phyloP scores from a whole-genome alignment of 345 rosid genomes.

The Aquilaria sinensis region DNA sequence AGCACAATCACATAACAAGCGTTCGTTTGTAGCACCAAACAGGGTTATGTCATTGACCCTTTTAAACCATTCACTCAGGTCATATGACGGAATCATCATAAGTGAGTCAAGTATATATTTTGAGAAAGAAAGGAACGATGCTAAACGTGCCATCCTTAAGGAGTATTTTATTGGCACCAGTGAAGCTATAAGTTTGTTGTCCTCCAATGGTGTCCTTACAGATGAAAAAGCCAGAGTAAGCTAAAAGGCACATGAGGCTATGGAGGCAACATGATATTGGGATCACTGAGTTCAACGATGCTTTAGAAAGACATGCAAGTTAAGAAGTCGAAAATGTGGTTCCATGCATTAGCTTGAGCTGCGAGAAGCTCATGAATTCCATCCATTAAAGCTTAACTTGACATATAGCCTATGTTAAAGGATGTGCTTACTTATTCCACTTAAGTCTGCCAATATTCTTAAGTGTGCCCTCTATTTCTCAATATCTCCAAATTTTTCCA shows the following conservation, averaged over 20 bases:
- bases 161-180: slow-evolving; percentile 21
- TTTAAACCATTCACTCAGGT: slow-evolving; percentile 28
- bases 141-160: slow-evolving; percentile 24
- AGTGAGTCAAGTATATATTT: slow-evolving; percentile 14
- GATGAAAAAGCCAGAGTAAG: slow-evolving; percentile 33
- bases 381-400: too few species aligned
- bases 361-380: slow-evolving; percentile 6
- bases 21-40: background rate
- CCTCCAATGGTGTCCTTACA: background rate
- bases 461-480: too few species aligned
- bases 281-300: slow-evolving; percentile 36
- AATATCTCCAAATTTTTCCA: too few species aligned
- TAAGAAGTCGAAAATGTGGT: slow-evolving; percentile 30
- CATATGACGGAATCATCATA: slow-evolving; percentile 17
- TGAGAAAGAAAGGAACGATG: slow-evolving; percentile 17
- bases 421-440: too few species aligned
- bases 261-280: slow-evolving; percentile 19
- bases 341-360: slow-evolving; percentile 34
- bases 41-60: slow-evolving; percentile 5
- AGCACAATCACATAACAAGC: slow-evolving; percentile 12
- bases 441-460: too few species aligned
- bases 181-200: slow-evolving; percentile 22
- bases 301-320: slow-evolving; percentile 40
- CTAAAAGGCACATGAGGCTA: slow-evolving; percentile 39
- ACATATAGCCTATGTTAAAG: too few species aligned